Evolutionary conservation across 1,139 yeast species (phyloP).

Genomic region (Kluyveromyces marxianus): DNA sequence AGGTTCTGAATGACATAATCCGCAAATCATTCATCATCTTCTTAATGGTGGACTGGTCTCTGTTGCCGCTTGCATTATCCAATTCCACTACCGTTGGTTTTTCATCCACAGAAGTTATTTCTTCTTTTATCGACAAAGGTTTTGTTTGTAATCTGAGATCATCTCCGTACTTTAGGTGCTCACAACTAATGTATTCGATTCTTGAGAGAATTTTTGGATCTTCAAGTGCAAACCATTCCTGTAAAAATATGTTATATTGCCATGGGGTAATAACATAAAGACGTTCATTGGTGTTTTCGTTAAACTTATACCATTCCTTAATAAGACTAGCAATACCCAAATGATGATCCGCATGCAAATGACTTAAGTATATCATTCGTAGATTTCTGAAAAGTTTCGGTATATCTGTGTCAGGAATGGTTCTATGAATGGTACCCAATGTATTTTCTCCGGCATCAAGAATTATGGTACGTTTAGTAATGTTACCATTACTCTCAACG

Average conservation of each 20-base stretch:
- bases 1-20: conserved; percentile 41
- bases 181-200: conserved; percentile 58
- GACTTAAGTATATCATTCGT: conserved; percentile 65
- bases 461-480: conserved; percentile 41
- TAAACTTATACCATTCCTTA: conserved; percentile 53
- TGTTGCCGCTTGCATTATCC: conserved; percentile 18
- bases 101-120: conserved; percentile 5
- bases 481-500: conserved; percentile 22
- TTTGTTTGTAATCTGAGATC: conserved; percentile 25
- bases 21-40: conserved; percentile 27
- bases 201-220: conserved; percentile 36
- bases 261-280: conserved; percentile 64
- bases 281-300: conserved; percentile 28
- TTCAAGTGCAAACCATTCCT: conserved; percentile 66
- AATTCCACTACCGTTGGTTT: conserved; percentile 30
- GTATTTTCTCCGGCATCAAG: conserved; percentile 96
- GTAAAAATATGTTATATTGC: conserved; percentile 59
- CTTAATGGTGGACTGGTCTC: conserved; percentile 21
- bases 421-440: conserved; percentile 60
- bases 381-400: conserved; percentile 44
- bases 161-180: conserved; percentile 41
- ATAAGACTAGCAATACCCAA: conserved; percentile 71
- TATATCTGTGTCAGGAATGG: conserved; percentile 43
- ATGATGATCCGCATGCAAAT: conserved; percentile 96
- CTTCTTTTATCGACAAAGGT: conserved; percentile 26